Evolutionary conservation across 169 alveolate genomes (phyloP), one percentile per base, ranked within the genome.

Genomic region (Plasmodium billcollinsi): DNA sequence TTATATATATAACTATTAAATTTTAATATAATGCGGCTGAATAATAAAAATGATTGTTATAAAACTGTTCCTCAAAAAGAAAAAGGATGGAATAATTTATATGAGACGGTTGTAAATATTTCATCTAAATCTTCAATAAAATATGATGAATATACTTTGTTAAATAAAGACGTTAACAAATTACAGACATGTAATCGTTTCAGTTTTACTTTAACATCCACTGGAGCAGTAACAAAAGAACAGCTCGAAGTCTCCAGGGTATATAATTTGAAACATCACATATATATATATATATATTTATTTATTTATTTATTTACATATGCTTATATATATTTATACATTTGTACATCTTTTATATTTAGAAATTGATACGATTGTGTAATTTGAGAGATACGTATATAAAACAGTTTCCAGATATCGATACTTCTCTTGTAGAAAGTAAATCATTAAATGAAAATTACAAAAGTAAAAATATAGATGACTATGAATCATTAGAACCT

Each of bases 201-300:
- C 21, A 66, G 74, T 59, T 78, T 78, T 54, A 78, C 90, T 18
- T n/a, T 78, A 71, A 66, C 80, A 7, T 78, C 90, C 14, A 66
- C 90, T 3, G 80, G 80, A 9, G 54, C 11, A 4, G 45, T 78
- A 8, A 67, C 90, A 5, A 20, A 62, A 33, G 90, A 78, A 58
- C 83, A 78, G 18, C 26, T 54, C n/a, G 83, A 78, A 15, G 90
- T 78, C 45, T 29, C 90, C 7, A 66, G 69, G 90, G 90, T 78
- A 52, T 47, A n/a, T 8, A 52, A 49, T 21, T 2, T 9, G 15
- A n/a, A 49, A 6, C 9, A 20, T 3, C n/a, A 24, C 11, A 33
- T 0, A 26, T n/a, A 33, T 66, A 33, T 9, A 39, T 26, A 66
- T 66, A 66, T 66, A 33, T 33, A 39, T 26, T 29, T 66, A 66